A percentile compares a stretch with the other conserved stretches of the same genome.
Evolutionary conservation across 352 stramenopile species (phyloP).

Genomic region (Hyaloperonospora brassicae): DNA sequence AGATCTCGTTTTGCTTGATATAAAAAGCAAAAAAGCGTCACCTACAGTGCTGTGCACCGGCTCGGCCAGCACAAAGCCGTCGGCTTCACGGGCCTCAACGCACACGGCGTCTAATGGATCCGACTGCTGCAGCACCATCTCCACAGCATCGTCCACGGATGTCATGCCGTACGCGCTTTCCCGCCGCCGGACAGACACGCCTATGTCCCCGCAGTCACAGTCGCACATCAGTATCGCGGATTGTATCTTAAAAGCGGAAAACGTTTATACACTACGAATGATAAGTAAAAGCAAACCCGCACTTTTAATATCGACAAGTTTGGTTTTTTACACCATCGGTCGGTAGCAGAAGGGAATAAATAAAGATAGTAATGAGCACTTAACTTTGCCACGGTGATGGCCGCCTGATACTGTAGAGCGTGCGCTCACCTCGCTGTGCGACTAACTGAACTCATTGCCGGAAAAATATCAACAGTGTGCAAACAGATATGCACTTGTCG

Average conservation of each 20-base stretch:
- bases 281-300: too few species aligned
- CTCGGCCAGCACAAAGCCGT: conserved; percentile 48
- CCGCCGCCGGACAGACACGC: conserved; percentile 39
- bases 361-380: too few species aligned
- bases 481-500: too few species aligned
- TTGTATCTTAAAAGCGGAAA: background rate
- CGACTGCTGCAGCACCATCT: conserved; percentile 40
- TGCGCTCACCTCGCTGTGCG: too few species aligned
- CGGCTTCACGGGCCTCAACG: conserved; percentile 30
- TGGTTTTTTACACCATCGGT: too few species aligned
- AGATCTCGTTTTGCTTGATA: too few species aligned
- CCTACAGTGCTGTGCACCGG: conserved; percentile 33
- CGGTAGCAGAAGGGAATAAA: too few species aligned
- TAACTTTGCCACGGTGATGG: too few species aligned
- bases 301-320: too few species aligned
- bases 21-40: background rate
- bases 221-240: conserved; percentile 21
- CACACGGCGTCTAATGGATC: conserved; percentile 30
- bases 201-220: conserved; percentile 44
- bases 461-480: too few species aligned
- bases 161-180: conserved; percentile 79
- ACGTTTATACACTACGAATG: background rate
- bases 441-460: too few species aligned
- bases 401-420: too few species aligned
- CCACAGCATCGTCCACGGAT: conserved; percentile 44